Base-by-base conservation (phyloP, 2,329 filamentous ascomycete genomes). In the Penicillium paneum region DNA sequence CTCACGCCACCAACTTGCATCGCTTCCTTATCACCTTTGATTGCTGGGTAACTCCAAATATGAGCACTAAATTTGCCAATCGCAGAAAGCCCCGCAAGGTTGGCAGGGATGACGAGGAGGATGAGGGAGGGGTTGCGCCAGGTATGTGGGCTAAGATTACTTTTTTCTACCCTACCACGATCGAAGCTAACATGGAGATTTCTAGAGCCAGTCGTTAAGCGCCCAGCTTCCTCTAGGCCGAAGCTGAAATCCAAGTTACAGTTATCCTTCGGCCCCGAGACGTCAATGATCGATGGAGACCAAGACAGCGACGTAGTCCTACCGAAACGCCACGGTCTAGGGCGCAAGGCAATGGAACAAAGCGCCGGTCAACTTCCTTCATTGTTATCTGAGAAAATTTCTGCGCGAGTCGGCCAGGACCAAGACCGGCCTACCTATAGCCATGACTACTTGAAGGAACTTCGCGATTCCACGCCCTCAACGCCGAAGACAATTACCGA, bases 381-480 rank as follows among this genome's bases (percentile, higher is more conserved):
- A 0, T 67, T 74, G 65, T 73, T 78, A 47, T 64, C 79, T 58
- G 72, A 78, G n/a, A 76, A 78, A 2, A 71, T 90, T 0, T 84
- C 84, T 0, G 71, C 84, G 52, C 79, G 84, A 8, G 79, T 82
- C 0, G 76, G 79, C 6, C 81, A 85, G 13, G 85, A 89, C 13
- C 84, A 88, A 15, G 86, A 87, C 48, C 79, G 88, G 35, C 91
- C 91, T 0, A 88, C 78, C 55, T 97, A 99, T 71, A 95, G 83
- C 76, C 89, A 89, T 66, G 90, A 95, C 64, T 90, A 93, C 61
- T 79, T 99, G 19, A 86, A 89, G 32, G 90, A 96, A 70, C 80
- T 99, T 13, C 90, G 91, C 59, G 88, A 86, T 55, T 91, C 90
- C 12, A 97, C 92, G 0, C 91, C 91, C 0, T 90, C 86, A 24